Evolutionary conservation across 2,329 filamentous ascomycete species (phyloP), one percentile per base, ranked within the genome.

Genomic region (Alternaria metachromatica): DNA sequence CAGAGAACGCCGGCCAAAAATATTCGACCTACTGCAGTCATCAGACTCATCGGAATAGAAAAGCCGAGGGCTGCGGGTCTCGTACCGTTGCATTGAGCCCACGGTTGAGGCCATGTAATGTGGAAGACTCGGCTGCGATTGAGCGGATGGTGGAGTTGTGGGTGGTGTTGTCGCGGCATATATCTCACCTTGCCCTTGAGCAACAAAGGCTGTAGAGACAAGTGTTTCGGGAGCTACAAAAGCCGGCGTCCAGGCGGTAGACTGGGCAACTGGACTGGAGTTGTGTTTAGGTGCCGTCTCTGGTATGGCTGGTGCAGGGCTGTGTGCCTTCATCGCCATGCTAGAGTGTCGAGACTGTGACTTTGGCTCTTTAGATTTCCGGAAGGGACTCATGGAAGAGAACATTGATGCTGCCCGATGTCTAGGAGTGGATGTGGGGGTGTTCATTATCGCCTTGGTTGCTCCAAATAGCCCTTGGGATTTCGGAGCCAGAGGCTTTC

Each of bases 31-130:
- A 25, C 6, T 6, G 23, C 33, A 43, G 5, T 13, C 18, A 25
- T 54, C 50, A 30, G 60, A 50, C 41, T 51, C 50, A 25, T 58
- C 45, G 11, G 44, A 45, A 30, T 41, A 60, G 50, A 60, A 63
- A 13, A 63, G 44, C 25, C 30, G 20, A 10, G 60, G 55, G 13
- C 55, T 63, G n/a, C 12, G 20, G 18, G 49, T 51, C n/a, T 50
- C 49, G 18, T 25, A 33, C 15, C 15, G 44, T 25, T 37, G 43
- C 6, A n/a, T 23, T 25, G 30, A 51, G 33, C 23, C 44, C 21
- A 10, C 11, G 7, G 28, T 43, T 4, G 28, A 28, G 18, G 58
- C 6, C 55, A 58, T 49, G 55, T 58, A 50, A 21, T 25, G 44
- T 21, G 55, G 55, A 5, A 58, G 13, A 11, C 15, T 18, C 13